A percentile compares a stretch with the other conserved stretches of the same genome.
Evolutionary conservation across 2,329 filamentous ascomycete genomes (phyloP).

Genomic region (Trichoderma koningii): DNA sequence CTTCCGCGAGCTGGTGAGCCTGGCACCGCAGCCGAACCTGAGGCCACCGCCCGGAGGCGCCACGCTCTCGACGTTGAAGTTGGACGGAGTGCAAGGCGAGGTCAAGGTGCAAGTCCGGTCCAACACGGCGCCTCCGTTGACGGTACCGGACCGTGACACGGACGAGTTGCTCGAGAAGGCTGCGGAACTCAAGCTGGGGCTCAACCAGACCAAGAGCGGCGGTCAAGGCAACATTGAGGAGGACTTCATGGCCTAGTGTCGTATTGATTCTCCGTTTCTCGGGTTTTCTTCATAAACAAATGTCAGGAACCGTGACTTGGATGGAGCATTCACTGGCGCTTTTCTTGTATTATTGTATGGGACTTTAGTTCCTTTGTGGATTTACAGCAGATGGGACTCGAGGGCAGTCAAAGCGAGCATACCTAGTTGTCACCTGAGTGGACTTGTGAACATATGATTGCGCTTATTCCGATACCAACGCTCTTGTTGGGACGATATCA

Average conservation of each 20-base stretch:
- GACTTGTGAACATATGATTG: no score
- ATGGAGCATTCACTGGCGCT: not conserved
- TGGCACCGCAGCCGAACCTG: conserved; percentile 45
- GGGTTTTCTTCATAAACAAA: not conserved
- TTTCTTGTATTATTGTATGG: no score
- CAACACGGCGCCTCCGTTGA: conserved; percentile 34
- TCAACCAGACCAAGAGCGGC: conserved; percentile 9
- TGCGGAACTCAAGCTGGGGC: conserved; percentile 45
- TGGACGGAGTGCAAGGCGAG: conserved; percentile 59
- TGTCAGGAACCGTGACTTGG: not conserved
- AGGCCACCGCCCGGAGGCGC: conserved; percentile 41
- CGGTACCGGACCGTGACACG: conserved; percentile 28
- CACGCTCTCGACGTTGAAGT: conserved; percentile 49
- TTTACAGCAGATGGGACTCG: no score
- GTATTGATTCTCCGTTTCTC: not conserved
- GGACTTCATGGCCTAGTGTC: conserved; percentile 47
- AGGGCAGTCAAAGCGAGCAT: no score
- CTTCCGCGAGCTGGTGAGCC: conserved; percentile 63
- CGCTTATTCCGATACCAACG: no score
- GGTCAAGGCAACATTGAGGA: conserved; percentile 44
- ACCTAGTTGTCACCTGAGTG: no score
- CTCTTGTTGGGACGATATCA: not conserved
- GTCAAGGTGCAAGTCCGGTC: conserved; percentile 57
- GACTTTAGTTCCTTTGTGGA: no score
- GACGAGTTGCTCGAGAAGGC: conserved; percentile 49